A percentile compares a stretch with the other conserved stretches of the same genome.
Evolutionary conservation across 768 basidiomycete species (phyloP).

Genomic region (Fibroporia radiculosa): DNA sequence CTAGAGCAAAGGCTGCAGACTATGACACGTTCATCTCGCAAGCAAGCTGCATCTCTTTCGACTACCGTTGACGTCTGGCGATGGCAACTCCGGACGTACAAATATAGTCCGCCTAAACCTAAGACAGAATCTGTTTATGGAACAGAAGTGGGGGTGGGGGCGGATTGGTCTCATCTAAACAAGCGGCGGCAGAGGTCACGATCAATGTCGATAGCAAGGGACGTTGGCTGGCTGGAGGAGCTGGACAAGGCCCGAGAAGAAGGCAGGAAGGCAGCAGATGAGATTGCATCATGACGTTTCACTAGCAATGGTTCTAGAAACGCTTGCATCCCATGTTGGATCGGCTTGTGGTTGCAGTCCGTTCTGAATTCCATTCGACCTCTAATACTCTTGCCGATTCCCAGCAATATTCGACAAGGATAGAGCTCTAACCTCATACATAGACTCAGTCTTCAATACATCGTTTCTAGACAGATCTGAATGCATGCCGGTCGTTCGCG

Average conservation of each 20-base stretch:
- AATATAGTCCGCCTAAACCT: background rate
- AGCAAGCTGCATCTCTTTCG: conserved; percentile 14
- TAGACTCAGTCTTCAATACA: no score
- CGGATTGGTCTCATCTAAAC: conserved; percentile 52
- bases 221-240: conserved; percentile 32
- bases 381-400: no score
- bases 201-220: conserved; percentile 35
- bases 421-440: no score
- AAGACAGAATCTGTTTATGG: conserved; percentile 20
- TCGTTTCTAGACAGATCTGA: no score
- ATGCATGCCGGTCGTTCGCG: no score
- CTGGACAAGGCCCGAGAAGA: conserved; percentile 21
- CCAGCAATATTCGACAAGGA: no score
- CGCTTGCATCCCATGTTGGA: no score
- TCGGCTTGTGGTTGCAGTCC: no score
- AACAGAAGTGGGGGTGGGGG: conserved; percentile 36
- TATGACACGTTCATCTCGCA: conserved; percentile 17
- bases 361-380: no score
- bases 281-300: no score
- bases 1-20: conserved; percentile 12
- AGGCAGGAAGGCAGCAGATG: background rate
- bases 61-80: conserved; percentile 30
- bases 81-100: conserved; percentile 25
- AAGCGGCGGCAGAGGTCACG: conserved; percentile 43
- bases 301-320: no score